Evolutionary conservation across 2,329 filamentous ascomycete genomes (phyloP).

Genomic region (Teratosphaeria nubilosa): DNA sequence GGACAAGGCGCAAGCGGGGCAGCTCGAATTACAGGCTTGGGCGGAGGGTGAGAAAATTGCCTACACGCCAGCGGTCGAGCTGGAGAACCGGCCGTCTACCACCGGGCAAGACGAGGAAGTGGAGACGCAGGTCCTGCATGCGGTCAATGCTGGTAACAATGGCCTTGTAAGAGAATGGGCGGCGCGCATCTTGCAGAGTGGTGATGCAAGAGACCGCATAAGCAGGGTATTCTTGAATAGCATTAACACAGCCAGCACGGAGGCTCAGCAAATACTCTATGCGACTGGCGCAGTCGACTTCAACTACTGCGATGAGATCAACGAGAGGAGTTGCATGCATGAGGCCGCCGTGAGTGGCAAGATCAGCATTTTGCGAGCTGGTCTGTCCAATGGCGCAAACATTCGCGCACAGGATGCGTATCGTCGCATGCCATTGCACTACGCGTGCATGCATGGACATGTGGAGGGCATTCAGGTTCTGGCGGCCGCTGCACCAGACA

Average conservation of each 20-base stretch:
- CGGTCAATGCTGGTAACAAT: constrained; percentile 71
- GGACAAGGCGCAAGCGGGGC: constrained; percentile 90
- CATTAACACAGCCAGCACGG: constrained; percentile 72
- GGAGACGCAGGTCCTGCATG: constrained; percentile 79
- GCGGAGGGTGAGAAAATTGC: constrained; percentile 90
- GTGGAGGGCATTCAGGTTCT: constrained; percentile 43
- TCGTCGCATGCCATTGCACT: constrained; percentile 84
- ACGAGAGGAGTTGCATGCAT: constrained; percentile 90
- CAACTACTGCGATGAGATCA: constrained; percentile 94
- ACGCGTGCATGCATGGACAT: constrained; percentile 89
- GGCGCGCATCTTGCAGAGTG: constrained; percentile 53
- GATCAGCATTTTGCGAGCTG: constrained; percentile 63
- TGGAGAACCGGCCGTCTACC: constrained; percentile 26
- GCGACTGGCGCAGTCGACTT: constrained; percentile 77
- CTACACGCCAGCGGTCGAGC: constrained; percentile 35
- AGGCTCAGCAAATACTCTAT: constrained; percentile 65
- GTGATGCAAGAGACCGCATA: constrained; percentile 61
- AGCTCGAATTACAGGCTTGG: constrained; percentile 92
- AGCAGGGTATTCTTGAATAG: constrained; percentile 85
- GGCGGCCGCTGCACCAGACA: constrained; percentile 47
- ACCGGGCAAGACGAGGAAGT: constrained; percentile 75
- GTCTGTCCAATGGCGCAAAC: constrained; percentile 64
- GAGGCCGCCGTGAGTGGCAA: constrained; percentile 95
- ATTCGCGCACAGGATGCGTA: constrained; percentile 82
- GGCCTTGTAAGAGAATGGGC: constrained; percentile 71